Percentiles rank a stretch among this genome's conserved stretches.
Evolutionary conservation across 805 yeast species (phyloP).

Genomic region (Yarrowia sp.): DNA sequence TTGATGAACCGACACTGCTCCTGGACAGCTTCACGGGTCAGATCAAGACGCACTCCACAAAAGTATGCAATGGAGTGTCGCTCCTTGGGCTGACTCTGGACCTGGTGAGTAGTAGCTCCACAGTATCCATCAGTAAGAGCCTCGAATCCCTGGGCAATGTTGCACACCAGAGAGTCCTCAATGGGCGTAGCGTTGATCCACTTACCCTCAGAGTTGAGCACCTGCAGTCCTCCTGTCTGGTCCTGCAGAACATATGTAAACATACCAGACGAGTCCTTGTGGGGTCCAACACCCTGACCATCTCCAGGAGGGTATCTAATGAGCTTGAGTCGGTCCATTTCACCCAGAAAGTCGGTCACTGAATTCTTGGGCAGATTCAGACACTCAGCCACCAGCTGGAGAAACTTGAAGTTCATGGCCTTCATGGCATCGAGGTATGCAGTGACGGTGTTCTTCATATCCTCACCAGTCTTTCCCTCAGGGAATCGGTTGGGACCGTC

Average conservation of each 20-base stretch:
- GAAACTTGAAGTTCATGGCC: conserved; percentile 44
- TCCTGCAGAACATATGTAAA: conserved; percentile 62
- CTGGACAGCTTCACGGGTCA: conserved; percentile 36
- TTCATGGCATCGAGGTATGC: conserved; percentile 50
- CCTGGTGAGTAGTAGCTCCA: conserved; percentile 59
- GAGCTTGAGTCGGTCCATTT: conserved; percentile 56
- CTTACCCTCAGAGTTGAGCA: conserved; percentile 52
- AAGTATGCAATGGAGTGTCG: conserved; percentile 49
- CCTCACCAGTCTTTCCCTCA: conserved; percentile 43
- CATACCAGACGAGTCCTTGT: conserved; percentile 60
- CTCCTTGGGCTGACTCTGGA: conserved; percentile 44
- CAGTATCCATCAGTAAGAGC: conserved; percentile 59
- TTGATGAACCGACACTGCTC: conserved; percentile 33
- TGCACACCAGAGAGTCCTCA: conserved; percentile 51
- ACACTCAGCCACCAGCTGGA: conserved; percentile 54
- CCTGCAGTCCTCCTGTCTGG: conserved; percentile 52
- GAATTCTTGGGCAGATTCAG: conserved; percentile 49
- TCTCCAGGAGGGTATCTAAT: conserved; percentile 51
- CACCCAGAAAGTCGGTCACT: conserved; percentile 50
- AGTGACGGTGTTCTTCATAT: conserved; percentile 44
- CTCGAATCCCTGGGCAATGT: conserved; percentile 61
- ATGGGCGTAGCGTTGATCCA: conserved; percentile 58
- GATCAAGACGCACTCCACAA: conserved; percentile 42
- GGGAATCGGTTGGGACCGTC: conserved; percentile 63
- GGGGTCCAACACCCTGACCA: conserved; percentile 61